These are phyloP conservation scores for Chlamydomonas incerta DNA, from an alignment of 139 green algal species.

Conservation along the genomic window DNA sequence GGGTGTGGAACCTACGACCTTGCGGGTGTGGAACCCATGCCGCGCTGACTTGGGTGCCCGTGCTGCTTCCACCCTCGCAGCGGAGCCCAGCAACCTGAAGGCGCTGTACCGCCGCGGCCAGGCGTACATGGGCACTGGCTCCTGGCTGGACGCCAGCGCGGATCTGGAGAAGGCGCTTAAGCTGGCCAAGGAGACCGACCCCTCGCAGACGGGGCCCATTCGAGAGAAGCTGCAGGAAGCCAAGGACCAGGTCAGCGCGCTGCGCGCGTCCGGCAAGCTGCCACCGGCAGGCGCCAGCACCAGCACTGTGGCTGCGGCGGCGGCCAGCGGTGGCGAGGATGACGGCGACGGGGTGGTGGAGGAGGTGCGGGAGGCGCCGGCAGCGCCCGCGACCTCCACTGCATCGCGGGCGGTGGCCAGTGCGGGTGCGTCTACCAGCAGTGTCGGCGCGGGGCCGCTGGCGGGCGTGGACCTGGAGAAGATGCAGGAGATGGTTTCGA, in stretches of 20 bases:
- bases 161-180: slow-evolving; percentile 57
- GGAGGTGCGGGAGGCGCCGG: background rate
- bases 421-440: background rate
- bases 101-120: slow-evolving; percentile 74
- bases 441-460: background rate
- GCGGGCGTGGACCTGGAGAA: background rate
- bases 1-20: no score
- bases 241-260: slow-evolving; percentile 40
- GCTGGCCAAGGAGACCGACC: slow-evolving; percentile 34
- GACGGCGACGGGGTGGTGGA: no score
- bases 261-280: slow-evolving; percentile 11
- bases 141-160: slow-evolving; percentile 30
- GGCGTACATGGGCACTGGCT: slow-evolving; percentile 46
- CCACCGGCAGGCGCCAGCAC: background rate
- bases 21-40: no score
- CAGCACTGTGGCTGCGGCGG: background rate
- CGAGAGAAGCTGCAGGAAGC: slow-evolving; percentile 60
- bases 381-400: background rate
- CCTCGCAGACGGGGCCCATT: slow-evolving; percentile 45
- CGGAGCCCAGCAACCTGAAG: slow-evolving; percentile 65
- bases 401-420: background rate
- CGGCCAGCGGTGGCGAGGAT: no score
- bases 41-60: no score
- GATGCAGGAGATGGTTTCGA: slow-evolving; percentile 48
- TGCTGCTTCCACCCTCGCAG: slow-evolving; percentile 43